These are phyloP conservation scores for Bromus sterilis DNA, from an alignment of 176 grass and related monocot genomes.

Conservation along the genomic window DNA sequence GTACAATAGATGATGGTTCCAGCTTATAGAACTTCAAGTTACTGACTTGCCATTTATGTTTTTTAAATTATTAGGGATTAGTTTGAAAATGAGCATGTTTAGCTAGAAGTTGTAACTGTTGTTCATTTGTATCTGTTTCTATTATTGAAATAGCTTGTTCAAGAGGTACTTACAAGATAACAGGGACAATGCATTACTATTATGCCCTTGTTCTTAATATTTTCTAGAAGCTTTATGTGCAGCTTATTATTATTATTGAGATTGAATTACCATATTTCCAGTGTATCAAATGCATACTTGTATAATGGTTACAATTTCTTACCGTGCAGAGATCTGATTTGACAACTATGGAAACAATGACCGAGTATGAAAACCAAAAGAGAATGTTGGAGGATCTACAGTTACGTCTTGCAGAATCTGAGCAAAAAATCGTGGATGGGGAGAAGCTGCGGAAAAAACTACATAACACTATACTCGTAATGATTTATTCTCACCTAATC, in stretches of 20 bases:
- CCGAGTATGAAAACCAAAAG: constrained; percentile 59
- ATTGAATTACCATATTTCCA: background rate
- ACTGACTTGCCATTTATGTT: background rate
- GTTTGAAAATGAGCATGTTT: background rate
- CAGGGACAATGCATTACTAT: background rate
- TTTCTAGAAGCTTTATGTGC: background rate
- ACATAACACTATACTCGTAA: constrained; percentile 82
- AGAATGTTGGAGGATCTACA: constrained; percentile 39
- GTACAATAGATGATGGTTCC: too few species aligned
- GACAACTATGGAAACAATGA: constrained; percentile 39
- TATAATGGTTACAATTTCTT: background rate
- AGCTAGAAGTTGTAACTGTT: background rate
- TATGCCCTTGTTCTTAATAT: background rate
- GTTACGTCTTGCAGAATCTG: constrained; percentile 53
- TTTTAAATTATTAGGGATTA: background rate
- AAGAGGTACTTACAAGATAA: background rate
- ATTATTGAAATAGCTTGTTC: background rate
- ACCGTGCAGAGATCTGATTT: constrained; percentile 52
- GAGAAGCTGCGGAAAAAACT: constrained; percentile 72
- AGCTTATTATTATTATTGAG: background rate
- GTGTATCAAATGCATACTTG: background rate
- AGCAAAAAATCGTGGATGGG: constrained; percentile 64
- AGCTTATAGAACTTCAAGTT: background rate
- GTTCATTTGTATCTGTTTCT: background rate
- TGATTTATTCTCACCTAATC: background rate